Conservation (phyloP, 2,329 filamentous ascomycete genomes). For the Penicillium thymicola region DNA sequence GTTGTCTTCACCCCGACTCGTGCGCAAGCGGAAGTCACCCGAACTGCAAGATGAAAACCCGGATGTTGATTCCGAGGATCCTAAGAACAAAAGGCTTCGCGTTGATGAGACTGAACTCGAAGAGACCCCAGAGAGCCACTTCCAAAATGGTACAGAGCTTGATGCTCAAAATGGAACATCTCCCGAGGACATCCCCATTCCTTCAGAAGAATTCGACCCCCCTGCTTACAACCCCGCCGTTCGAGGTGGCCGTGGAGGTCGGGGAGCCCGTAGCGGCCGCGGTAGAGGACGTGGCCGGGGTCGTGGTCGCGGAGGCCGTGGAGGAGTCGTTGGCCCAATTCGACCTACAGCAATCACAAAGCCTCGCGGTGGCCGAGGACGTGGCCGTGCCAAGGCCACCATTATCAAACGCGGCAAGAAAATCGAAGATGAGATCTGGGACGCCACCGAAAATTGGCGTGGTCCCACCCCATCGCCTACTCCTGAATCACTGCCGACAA, state of each 20-base stretch:
- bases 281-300: constrained; percentile 33
- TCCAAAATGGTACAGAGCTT: constrained; percentile 22
- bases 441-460: constrained; percentile 29
- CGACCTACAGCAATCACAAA: constrained; percentile 15
- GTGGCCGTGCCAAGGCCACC: constrained; percentile 23
- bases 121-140: constrained; percentile 18
- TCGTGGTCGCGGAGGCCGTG: constrained; percentile 36
- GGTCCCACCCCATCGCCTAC: constrained; percentile 36
- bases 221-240: neutral
- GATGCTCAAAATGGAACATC: constrained; percentile 21
- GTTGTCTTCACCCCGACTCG: constrained; percentile 13
- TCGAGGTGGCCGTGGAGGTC: constrained; percentile 16
- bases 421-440: constrained; percentile 27
- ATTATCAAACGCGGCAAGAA: constrained; percentile 20
- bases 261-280: constrained; percentile 21
- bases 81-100: constrained; percentile 30
- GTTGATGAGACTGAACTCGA: constrained; percentile 29
- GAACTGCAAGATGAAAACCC: constrained; percentile 20
- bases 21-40: constrained; percentile 28
- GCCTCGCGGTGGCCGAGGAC: constrained; percentile 28
- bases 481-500: constrained; percentile 37
- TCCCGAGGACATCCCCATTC: constrained; percentile 8
- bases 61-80: constrained; percentile 14
- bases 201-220: constrained; percentile 3
- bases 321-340: constrained; percentile 22